phyloP scores from a whole-genome alignment of 2,329 filamentous ascomycete species.

The Phialophora macrospora region DNA sequence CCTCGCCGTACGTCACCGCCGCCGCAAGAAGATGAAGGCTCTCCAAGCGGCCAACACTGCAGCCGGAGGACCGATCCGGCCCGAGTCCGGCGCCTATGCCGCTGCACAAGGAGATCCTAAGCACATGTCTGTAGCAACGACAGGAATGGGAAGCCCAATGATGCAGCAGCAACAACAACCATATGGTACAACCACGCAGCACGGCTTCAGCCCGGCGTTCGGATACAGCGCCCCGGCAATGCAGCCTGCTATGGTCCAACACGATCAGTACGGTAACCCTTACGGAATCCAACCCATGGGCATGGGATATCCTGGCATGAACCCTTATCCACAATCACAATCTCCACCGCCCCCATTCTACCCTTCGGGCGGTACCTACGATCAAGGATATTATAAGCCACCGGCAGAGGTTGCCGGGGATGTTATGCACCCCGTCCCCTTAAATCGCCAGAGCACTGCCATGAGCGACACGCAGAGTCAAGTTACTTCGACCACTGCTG shows the following conservation, averaged over 20 bases:
- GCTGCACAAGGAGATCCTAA: slow-evolving; percentile 13
- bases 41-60: slow-evolving; percentile 21
- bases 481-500: slow-evolving; percentile 14
- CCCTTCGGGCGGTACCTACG: slow-evolving; percentile 8
- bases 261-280: slow-evolving; percentile 3
- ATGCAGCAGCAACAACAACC: slow-evolving; percentile 15
- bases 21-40: slow-evolving; percentile 21
- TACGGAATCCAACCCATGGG: slow-evolving; percentile 7
- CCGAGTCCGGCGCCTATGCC: slow-evolving; percentile 10
- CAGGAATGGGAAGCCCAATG: slow-evolving; percentile 22
- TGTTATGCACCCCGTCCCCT: background rate
- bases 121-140: slow-evolving; percentile 26
- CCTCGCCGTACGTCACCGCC: slow-evolving; percentile 23
- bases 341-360: slow-evolving; percentile 16
- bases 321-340: slow-evolving; percentile 9
- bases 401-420: slow-evolving; percentile 16
- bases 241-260: slow-evolving; percentile 9
- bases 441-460: slow-evolving; percentile 5
- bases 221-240: slow-evolving; percentile 8
- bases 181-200: slow-evolving; percentile 7
- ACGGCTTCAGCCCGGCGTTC: slow-evolving; percentile 17
- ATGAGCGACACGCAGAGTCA: slow-evolving; percentile 21
- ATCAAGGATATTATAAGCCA: slow-evolving; percentile 5
- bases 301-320: slow-evolving; percentile 10
- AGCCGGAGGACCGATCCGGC: slow-evolving; percentile 19